Evolutionary conservation across 2,329 filamentous ascomycete genomes (phyloP).

Genomic region (Fusarium abutilonis): DNA sequence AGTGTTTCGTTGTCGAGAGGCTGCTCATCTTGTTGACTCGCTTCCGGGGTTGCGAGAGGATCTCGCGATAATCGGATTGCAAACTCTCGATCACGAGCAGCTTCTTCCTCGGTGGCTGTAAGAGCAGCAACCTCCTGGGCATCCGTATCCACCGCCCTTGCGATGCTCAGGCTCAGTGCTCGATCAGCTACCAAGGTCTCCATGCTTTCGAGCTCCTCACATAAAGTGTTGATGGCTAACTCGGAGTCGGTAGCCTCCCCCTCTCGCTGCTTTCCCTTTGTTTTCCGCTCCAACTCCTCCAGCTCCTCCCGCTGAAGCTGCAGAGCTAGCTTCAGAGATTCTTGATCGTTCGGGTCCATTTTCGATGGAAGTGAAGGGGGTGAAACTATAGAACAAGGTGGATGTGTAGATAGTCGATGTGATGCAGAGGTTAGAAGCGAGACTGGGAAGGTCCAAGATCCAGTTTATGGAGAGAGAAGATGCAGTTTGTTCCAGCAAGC

Average conservation of each 20-base stretch:
- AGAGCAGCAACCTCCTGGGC: background rate
- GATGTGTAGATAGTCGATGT: too few species aligned
- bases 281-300: background rate
- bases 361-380: background rate
- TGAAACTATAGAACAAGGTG: too few species aligned
- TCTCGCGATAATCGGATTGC: slow-evolving; percentile 3
- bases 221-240: slow-evolving; percentile 5
- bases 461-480: too few species aligned
- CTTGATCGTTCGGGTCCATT: background rate
- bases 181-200: background rate
- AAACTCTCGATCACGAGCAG: slow-evolving; percentile 7
- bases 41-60: background rate
- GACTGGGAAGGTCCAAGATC: too few species aligned
- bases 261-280: slow-evolving; percentile 21
- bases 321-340: slow-evolving; percentile 10
- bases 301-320: slow-evolving; percentile 20
- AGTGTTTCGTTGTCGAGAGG: background rate
- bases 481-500: too few species aligned
- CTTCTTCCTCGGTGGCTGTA: background rate
- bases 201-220: slow-evolving; percentile 7
- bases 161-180: slow-evolving; percentile 11
- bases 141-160: slow-evolving; percentile 11
- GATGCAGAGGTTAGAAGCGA: too few species aligned
- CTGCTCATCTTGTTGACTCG: background rate
- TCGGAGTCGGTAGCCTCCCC: slow-evolving; percentile 8